Evolutionary conservation across 805 yeast genomes (phyloP), one percentile per base, ranked within the genome.

Genomic region (Suhomyces xylopsoci): DNA sequence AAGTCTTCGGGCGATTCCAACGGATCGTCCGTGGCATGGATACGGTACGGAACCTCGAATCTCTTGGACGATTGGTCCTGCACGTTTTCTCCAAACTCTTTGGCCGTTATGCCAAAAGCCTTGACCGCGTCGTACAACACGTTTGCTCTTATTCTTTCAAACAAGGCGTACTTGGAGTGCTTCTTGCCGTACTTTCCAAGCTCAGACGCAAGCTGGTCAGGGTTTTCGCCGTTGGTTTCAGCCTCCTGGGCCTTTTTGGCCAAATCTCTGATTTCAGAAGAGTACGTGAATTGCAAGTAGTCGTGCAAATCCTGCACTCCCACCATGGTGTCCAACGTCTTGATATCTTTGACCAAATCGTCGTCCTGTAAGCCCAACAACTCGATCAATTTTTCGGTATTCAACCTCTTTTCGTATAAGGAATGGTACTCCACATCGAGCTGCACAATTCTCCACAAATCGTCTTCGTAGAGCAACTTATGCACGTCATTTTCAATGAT

Each of bases 401-500:
- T 79, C 48, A 78, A 76, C 64, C 86, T 82, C 73, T 90, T 92
- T 56, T 87, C 90, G 53, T 87, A 75, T 28, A 93, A 72, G 15
- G 96, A 85, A 66, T 91, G 97, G 67, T 84, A 94, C 59, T 90
- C 97, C 58, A 91, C 79, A 67, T 93, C 98, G 50, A 91, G 77
- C 57, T 83, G 88, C 12, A 90, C 85, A 57, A 93, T 86, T 64
- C 92, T 81, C 99, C 99, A 94, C 55, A 94, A 74, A 66, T 92
- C 97, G 69, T 90, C 92, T 70, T 88, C 96, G 51, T 77, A 81
- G 51, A 88, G 71, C 47, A 85, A 67, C 56, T 80, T 81, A 57
- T 76, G 81, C 10, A 81, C 82, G 20, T 64, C 64, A 30, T 63
- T 69, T n/a, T 59, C 56, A 15, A 58, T 50, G 5, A 58, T 50